Percentiles rank a stretch among this genome's conserved stretches.
phyloP scores from a whole-genome alignment of 768 basidiomycete species.

The Serendipita sp. region DNA sequence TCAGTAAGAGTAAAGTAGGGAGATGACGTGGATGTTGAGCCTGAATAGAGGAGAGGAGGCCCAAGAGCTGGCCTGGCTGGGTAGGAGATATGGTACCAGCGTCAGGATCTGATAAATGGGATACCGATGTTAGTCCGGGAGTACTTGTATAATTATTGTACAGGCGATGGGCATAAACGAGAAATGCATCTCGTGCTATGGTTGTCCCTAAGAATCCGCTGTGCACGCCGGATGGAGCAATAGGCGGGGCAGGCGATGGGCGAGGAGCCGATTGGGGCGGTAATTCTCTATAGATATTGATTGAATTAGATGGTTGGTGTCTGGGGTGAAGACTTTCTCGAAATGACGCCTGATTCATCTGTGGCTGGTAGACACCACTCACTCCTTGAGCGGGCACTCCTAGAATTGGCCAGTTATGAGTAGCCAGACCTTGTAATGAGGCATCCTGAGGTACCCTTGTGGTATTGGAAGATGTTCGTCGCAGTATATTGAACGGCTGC shows the following conservation, averaged over 20 bases:
- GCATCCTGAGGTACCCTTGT: neutral
- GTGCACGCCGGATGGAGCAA: neutral
- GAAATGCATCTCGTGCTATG: conserved; percentile 20
- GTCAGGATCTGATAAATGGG: conserved; percentile 3
- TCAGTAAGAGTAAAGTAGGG: conserved; percentile 22
- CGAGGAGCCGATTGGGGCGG: neutral
- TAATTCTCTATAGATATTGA: neutral
- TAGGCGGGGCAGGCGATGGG: neutral
- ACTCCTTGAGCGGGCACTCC: too few species aligned
- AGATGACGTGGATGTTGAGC: conserved; percentile 20
- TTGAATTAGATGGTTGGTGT: neutral
- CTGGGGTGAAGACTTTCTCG: neutral
- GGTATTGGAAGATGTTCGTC: neutral
- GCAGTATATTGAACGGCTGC: neutral
- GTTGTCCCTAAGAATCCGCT: conserved; percentile 12
- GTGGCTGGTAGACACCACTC: too few species aligned
- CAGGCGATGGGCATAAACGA: conserved; percentile 20
- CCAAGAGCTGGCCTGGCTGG: conserved; percentile 18
- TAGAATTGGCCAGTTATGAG: too few species aligned
- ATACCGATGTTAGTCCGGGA: conserved; percentile 9
- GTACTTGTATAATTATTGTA: conserved; percentile 14
- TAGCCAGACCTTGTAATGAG: too few species aligned
- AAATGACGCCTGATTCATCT: too few species aligned
- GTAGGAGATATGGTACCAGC: conserved; percentile 10
- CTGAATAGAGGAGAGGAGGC: conserved; percentile 20